Evolutionary conservation across 129 eudicot genomes (phyloP), one percentile per base, ranked within the genome.

Genomic region (Centella asiatica): DNA sequence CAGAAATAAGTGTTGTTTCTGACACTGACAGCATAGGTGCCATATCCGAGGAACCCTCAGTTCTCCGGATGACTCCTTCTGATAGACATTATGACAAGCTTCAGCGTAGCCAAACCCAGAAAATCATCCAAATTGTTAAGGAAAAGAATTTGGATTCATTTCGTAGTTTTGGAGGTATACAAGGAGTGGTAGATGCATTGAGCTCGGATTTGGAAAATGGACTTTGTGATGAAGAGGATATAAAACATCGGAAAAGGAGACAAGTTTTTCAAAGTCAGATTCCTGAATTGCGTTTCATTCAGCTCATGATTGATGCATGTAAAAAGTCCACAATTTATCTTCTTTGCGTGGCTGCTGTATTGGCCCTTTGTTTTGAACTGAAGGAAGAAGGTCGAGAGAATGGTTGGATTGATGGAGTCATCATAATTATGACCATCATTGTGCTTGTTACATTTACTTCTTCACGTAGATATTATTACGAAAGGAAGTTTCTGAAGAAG

Each of bases 351-450:
- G 72, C 60, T 42, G 84, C 61, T 23, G 39, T 14, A 25, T 22
- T 74, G n/a, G 67, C 80, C 63, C 58, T 72, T 24, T 57, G 23
- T 25, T 51, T 71, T 51, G 80, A 69, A 26, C 62, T 79, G 60
- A 10, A 20, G 31, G 57, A 79, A 58, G 77, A 79, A 33, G 80
- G 80, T 11, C 24, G 19, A 32, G 5, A 58, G 8, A 28, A 44
- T 19, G 85, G 78, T 46, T 80, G 70, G 66, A 3, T 58, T 29
- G 77, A 75, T 57, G 78, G 76, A 20, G 75, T 32, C 25, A 36
- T 75, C 18, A 15, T 80, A 24, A 20, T 72, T 40, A 2, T 68
- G n/a, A 49, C 63, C 17, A 31, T 75, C 18, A 1, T 65, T 32
- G 29, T 80, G 12, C 53, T 66, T 29, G 66, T 74, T 51, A 14